Base-by-base conservation (phyloP, 2,329 filamentous ascomycete genomes). In the Ophiostoma himal-ulmi region DNA sequence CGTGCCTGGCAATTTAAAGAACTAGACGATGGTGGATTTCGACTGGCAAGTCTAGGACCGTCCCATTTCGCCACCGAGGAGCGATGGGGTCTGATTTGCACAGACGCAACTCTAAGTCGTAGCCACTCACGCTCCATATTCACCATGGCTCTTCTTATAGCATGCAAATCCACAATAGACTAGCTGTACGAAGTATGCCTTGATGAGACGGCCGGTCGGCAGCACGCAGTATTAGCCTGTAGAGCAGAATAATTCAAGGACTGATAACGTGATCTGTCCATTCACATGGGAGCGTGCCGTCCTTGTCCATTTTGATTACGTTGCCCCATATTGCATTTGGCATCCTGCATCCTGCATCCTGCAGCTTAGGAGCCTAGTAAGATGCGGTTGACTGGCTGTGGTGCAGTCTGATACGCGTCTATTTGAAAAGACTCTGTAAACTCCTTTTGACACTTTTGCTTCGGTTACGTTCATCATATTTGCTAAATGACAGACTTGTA, bases 11-110 rank as follows among this genome's bases (percentile, higher is more conserved):
- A 48, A 6, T n/a, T 39, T 1, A 48, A 44, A 20, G 41, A 44
- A 5, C 41, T 44, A 3, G 4, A 48, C 20, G 17, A 20, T 30
- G 30, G n/a, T 20, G 44, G 17, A 5, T n/a, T n/a, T 3, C 44
- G 17, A n/a, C 44, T n/a, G 44, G 44, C 17, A 48, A 44, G 41
- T 30, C 14, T 20, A 8, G 37, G 37, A 48, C 10, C 52, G 11
- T 26, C 62, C 62, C 17, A 3, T 22, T 65, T 65, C 62, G 62
- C 62, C 62, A 65, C 62, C 62, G 62, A 65, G 34, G 20, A 6
- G 20, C 26, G 8, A 39, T 41, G 26, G n/a, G 20, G 62, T 39
- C 26, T 36, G 17, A 64, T 37, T 60, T 22, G 62, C 62, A 39
- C 36, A 14, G 34, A 34, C 57, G 2, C 57, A 62, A 62, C 57